A percentile compares a stretch with the other conserved stretches of the same genome.
These are phyloP conservation scores for Plenodomus biglobosus DNA, from an alignment of 2,329 filamentous ascomycete genomes.

Conservation along the genomic window DNA sequence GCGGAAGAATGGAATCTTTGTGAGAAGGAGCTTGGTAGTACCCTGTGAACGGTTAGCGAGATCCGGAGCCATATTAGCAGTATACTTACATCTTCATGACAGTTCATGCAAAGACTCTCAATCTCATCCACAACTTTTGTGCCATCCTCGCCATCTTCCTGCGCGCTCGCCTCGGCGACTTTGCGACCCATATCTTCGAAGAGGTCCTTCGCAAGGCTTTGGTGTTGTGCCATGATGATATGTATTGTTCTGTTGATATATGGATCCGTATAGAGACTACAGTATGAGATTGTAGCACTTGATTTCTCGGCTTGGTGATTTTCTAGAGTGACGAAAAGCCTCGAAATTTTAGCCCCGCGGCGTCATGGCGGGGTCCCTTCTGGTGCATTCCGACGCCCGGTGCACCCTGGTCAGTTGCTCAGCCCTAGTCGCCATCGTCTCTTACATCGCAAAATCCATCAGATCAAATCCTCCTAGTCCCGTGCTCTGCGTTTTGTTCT, in stretches of 20 bases:
- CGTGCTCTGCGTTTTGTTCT: slow-evolving; percentile 43
- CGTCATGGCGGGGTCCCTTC: slow-evolving; percentile 31
- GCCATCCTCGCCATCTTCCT: slow-evolving; percentile 42
- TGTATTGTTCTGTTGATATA: background rate
- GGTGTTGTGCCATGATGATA: slow-evolving; percentile 38
- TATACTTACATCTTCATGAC: slow-evolving; percentile 50
- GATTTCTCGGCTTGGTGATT: slow-evolving; percentile 6
- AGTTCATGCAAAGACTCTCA: slow-evolving; percentile 59
- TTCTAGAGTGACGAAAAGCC: slow-evolving; percentile 19
- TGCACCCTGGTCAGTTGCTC: slow-evolving; percentile 21
- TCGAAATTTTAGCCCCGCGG: slow-evolving; percentile 40
- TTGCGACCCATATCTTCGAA: slow-evolving; percentile 57
- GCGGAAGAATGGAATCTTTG: slow-evolving; percentile 93
- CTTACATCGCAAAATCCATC: slow-evolving; percentile 57
- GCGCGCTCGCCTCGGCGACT: slow-evolving; percentile 46
- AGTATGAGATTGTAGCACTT: background rate
- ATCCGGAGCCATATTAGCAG: background rate
- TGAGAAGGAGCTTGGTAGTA: slow-evolving; percentile 80
- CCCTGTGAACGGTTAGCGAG: slow-evolving; percentile 59
- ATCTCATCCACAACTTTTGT: slow-evolving; percentile 56
- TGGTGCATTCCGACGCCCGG: slow-evolving; percentile 25
- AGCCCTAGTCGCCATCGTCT: slow-evolving; percentile 36
- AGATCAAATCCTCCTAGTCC: slow-evolving; percentile 49
- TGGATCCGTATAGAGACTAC: background rate
- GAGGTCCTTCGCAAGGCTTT: slow-evolving; percentile 50